Evolutionary conservation across 139 green algal genomes (phyloP), one percentile per base, ranked within the genome.

Genomic region (Chlorella ohadii): DNA sequence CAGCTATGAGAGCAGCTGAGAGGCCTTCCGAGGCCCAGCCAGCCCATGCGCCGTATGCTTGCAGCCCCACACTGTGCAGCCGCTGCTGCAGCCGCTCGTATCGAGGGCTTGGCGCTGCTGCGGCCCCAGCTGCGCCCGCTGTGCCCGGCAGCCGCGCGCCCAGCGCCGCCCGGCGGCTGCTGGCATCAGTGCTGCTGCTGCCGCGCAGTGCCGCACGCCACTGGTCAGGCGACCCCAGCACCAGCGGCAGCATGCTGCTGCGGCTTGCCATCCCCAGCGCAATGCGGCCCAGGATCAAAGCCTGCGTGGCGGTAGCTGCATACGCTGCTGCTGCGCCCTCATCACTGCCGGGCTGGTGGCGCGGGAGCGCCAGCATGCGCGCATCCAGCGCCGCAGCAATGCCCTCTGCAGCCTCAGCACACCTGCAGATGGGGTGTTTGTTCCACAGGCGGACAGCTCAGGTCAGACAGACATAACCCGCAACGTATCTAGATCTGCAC

Each of bases 1-100:
- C 41, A 17, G 33, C 27, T 9, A 68, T 25, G 2, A 87, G n/a
- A 2, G 38, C n/a, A 0, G 57, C 63, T 22, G 74, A 75, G 23
- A 97, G 86, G 39, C 82, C 84, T 0, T 3, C 33, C 0, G 88
- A 93, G 0, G 90, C 92, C 95, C 96, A 98, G 0, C 5, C 25
- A 0, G 94, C 92, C 95, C 95, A 98, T 11, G 78, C 5, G 38
- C 33, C 64, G 79, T 94, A 88, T 12, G 85, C 91, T 3, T 68
- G 56, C 65, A 78, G 6, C 9, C 83, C 67, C 38, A 92, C 82
- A 3, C 28, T 17, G 75, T 34, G 33, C 31, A 80, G 61, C 44
- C 59, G 44, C 59, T 73, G 78, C 44, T 84, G 79, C 63, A 89
- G 79, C 41, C 72, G 68, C 74, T 90, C 78, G 51, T 90, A 81